Conservation (phyloP, 2,329 filamentous ascomycete species). For the Xylaria polymorpha region DNA sequence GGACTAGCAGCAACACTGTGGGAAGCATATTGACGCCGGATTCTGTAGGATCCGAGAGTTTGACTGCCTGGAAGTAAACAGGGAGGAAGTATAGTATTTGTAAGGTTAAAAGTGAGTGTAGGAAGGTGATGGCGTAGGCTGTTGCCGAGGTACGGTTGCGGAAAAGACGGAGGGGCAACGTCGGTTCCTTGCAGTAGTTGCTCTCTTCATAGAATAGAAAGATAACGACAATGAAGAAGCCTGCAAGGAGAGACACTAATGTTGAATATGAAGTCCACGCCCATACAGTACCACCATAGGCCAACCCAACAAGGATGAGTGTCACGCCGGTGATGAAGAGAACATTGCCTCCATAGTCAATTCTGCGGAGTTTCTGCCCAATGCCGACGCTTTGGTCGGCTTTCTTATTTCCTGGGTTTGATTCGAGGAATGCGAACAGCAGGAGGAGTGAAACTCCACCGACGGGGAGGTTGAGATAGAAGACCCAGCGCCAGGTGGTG, state of each 20-base stretch:
- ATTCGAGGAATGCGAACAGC: conserved; percentile 2
- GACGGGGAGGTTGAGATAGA: conserved; percentile 15
- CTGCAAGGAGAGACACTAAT: too few species aligned
- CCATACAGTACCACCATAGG: too few species aligned
- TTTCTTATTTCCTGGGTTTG: too few species aligned
- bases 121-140: conserved; percentile 50
- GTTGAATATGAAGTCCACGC: too few species aligned
- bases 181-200: conserved; percentile 41
- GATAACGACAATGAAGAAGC: too few species aligned
- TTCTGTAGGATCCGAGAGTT: conserved; percentile 45
- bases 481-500: not conserved
- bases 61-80: conserved; percentile 58
- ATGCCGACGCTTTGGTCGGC: too few species aligned
- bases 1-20: too few species aligned
- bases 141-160: conserved; percentile 53
- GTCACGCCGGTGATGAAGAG: conserved; percentile 14
- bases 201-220: too few species aligned
- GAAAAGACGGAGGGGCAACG: conserved; percentile 58
- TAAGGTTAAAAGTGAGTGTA: conserved; percentile 44
- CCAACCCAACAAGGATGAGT: conserved; percentile 23
- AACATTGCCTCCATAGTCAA: conserved; percentile 10
- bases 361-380: too few species aligned
- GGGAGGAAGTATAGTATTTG: conserved; percentile 55
- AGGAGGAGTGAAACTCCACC: not conserved
- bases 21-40: conserved; percentile 4